These are phyloP conservation scores for Trypanosomatidae sp. DNA, from an alignment of 208 protist genomes.

Conservation along the genomic window DNA sequence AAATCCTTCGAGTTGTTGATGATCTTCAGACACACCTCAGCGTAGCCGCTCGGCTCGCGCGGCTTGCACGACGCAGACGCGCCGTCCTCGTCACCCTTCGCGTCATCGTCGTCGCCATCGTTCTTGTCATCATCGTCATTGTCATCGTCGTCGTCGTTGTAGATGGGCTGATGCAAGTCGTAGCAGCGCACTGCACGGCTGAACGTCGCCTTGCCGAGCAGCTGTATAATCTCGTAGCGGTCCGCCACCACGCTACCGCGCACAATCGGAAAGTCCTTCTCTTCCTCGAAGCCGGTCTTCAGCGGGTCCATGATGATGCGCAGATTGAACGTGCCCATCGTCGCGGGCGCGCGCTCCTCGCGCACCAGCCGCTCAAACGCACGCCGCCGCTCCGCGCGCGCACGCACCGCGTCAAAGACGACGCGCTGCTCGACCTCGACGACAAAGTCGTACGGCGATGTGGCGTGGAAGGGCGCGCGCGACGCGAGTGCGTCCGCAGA, in stretches of 20 bases:
- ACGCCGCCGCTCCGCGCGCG: conserved; percentile 45
- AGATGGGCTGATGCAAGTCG: conserved; percentile 82
- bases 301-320: conserved; percentile 84
- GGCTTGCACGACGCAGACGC: conserved; percentile 2
- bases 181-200: conserved; percentile 89
- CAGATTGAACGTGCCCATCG: conserved; percentile 84
- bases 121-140: conserved; percentile 2
- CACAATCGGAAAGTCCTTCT: conserved; percentile 87
- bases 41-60: conserved; percentile 39
- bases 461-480: conserved; percentile 50
- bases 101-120: conserved; percentile 3
- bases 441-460: conserved; percentile 77
- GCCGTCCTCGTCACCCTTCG: conserved; percentile 1
- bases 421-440: conserved; percentile 67
- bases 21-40: conserved; percentile 93
- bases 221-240: conserved; percentile 91
- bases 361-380: conserved; percentile 52
- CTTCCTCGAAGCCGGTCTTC: conserved; percentile 91
- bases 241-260: conserved; percentile 81
- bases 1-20: conserved; percentile 97
- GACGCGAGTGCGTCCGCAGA: background rate
- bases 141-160: conserved; percentile 35
- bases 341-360: conserved; percentile 47
- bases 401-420: conserved; percentile 59
- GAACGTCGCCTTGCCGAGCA: conserved; percentile 92